A percentile compares a stretch with the other conserved stretches of the same genome.
Evolutionary conservation across 2,329 filamentous ascomycete genomes (phyloP).

Genomic region (Myriosclerotinia scirpicola): DNA sequence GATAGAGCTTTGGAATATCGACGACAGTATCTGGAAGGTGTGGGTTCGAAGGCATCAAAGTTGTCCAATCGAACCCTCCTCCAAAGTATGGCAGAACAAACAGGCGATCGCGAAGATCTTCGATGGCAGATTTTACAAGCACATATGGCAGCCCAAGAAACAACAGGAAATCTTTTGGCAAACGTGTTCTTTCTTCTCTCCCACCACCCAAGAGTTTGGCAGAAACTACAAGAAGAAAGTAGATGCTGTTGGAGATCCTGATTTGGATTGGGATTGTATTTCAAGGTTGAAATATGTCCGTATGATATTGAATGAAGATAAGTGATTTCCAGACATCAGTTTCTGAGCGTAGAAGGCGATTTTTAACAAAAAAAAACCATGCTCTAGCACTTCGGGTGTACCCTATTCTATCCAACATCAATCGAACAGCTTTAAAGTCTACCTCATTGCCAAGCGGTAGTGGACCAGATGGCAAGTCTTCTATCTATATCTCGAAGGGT

Average conservation of each 20-base stretch:
- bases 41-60: background rate
- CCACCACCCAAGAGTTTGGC: background rate
- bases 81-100: constrained; percentile 27
- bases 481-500: constrained; percentile 40
- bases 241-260: constrained; percentile 32
- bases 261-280: constrained; percentile 50
- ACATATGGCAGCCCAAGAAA: constrained; percentile 45
- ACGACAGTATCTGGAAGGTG: background rate
- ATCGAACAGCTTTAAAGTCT: background rate
- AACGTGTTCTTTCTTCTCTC: constrained; percentile 5
- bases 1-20: constrained; percentile 11
- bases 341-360: background rate
- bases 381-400: constrained; percentile 8
- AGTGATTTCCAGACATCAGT: constrained; percentile 28
- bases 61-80: background rate
- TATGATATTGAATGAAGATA: constrained; percentile 57
- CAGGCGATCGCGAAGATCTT: constrained; percentile 44
- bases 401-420: constrained; percentile 4
- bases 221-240: constrained; percentile 7
- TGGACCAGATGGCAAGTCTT: constrained; percentile 39
- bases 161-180: constrained; percentile 43
- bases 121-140: constrained; percentile 40
- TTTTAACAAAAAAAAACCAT: too few relatives aligned
- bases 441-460: constrained; percentile 42
- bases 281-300: constrained; percentile 54